phyloP scores from a whole-genome alignment of 2,329 filamentous ascomycete species.

The Colletotrichum endophyticum region DNA sequence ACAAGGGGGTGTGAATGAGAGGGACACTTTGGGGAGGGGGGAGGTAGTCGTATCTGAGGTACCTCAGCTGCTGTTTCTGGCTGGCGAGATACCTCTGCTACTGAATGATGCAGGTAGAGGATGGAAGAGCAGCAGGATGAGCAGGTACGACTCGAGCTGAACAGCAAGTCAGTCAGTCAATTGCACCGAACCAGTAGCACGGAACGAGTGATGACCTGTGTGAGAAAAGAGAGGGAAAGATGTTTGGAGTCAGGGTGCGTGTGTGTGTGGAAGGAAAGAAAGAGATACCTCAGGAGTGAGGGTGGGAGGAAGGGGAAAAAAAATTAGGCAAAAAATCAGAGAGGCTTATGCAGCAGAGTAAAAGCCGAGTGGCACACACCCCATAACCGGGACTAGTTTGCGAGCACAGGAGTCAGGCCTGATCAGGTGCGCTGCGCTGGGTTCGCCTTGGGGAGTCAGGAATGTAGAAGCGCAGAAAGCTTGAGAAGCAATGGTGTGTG shows the following conservation, averaged over 20 bases:
- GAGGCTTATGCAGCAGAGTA: conserved; percentile 19
- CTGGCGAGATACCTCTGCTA: background rate
- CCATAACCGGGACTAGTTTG: conserved; percentile 21
- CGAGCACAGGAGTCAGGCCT: conserved; percentile 21
- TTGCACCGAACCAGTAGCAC: background rate
- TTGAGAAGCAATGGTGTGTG: background rate
- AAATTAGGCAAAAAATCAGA: background rate
- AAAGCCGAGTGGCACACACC: conserved; percentile 7
- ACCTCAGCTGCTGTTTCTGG: background rate
- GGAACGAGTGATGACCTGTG: background rate
- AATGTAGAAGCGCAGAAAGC: conserved; percentile 13
- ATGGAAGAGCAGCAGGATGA: background rate
- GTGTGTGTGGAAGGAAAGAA: background rate
- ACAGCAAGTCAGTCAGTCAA: background rate
- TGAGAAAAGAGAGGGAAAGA: background rate
- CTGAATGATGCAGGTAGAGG: background rate
- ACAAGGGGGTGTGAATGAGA: background rate
- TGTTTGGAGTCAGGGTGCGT: background rate
- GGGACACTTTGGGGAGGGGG: background rate
- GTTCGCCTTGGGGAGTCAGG: conserved; percentile 12
- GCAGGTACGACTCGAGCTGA: background rate
- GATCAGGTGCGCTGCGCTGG: conserved; percentile 18
- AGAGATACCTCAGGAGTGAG: background rate
- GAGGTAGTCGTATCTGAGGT: conserved; percentile 16
- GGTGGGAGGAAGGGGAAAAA: background rate